Evolutionary conservation across 805 yeast species (phyloP).

Genomic region (Yarrowia alimentaria): DNA sequence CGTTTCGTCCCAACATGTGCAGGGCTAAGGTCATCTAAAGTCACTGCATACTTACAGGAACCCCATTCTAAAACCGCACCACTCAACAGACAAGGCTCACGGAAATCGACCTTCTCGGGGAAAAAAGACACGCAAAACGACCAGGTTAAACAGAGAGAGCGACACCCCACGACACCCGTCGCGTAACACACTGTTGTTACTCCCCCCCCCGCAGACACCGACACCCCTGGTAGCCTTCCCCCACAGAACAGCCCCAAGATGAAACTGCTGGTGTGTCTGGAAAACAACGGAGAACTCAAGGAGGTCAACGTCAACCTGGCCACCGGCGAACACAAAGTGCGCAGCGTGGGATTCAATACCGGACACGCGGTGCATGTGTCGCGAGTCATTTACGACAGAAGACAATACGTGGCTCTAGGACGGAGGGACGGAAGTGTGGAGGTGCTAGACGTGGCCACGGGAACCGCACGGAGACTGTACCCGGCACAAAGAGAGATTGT

Average conservation of each 20-base stretch:
- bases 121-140: too few relatives aligned
- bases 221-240: background rate
- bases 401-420: conserved; percentile 26
- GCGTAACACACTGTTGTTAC: too few relatives aligned
- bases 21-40: too few relatives aligned
- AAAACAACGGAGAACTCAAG: conserved; percentile 14
- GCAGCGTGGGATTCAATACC: conserved; percentile 13
- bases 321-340: conserved; percentile 5
- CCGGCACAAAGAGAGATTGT: conserved; percentile 11
- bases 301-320: conserved; percentile 11
- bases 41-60: too few relatives aligned
- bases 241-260: background rate
- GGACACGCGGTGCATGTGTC: conserved; percentile 24
- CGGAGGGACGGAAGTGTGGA: conserved; percentile 26
- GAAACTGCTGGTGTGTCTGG: conserved; percentile 26
- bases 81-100: too few relatives aligned
- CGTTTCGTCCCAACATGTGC: too few relatives aligned
- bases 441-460: conserved; percentile 25
- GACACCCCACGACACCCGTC: too few relatives aligned
- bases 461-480: conserved; percentile 9
- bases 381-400: conserved; percentile 5
- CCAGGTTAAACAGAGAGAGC: too few relatives aligned
- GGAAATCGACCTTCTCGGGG: too few relatives aligned
- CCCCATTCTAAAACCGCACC: too few relatives aligned
- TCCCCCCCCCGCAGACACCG: too few relatives aligned